Evolutionary conservation across 148 eudicot species (phyloP), one percentile per base, ranked within the genome.

Genomic region (Rhododendron henanense): DNA sequence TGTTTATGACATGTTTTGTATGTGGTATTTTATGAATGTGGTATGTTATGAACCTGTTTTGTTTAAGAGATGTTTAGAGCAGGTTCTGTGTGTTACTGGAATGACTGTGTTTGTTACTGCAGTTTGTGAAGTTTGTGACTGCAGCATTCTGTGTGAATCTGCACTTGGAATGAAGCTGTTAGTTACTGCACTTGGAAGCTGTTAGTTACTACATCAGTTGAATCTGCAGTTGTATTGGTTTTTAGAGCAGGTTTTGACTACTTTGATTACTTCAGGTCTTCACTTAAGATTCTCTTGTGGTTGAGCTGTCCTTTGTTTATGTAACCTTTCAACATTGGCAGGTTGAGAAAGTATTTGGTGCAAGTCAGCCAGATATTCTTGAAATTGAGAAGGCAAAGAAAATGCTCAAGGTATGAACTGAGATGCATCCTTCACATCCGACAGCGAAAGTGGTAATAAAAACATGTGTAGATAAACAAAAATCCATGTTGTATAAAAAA

Each of bases 351-450:
- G 92, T 96, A 65, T 91, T 94, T 84, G 88, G 85, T 82, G 92
- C 95, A 65, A 93, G 90, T 84, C 93, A 91, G 87, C 98, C 98
- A 55, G 95, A 93, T 88, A 92, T 90, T 73, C 89, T 85, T 87
- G 98, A 97, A 86, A 90, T 97, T 86, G 92, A 91, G 74, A 95
- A 91, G 88, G 99, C 98, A 48, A 97, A 94, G 92, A 93, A 93
- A 87, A 88, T 92, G 93, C 92, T 95, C 9, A 94, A 93, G 95
- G 99, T 96, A 51, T 59, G 81, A 45, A 82, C 48, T 47, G 25
- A 13, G 33, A 48, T 33, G 67, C 86, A 31, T 71, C 47, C 25
- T 4, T 65, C n/a, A 6, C 19, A 33, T 93, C 93, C 84, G 96
- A 93, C 84, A 91, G 89, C 71, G 94, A 93, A 87, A 95, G 90